These are phyloP conservation scores for Nothopassalora personata DNA, from an alignment of 2,329 filamentous ascomycete species.

Conservation along the genomic window DNA sequence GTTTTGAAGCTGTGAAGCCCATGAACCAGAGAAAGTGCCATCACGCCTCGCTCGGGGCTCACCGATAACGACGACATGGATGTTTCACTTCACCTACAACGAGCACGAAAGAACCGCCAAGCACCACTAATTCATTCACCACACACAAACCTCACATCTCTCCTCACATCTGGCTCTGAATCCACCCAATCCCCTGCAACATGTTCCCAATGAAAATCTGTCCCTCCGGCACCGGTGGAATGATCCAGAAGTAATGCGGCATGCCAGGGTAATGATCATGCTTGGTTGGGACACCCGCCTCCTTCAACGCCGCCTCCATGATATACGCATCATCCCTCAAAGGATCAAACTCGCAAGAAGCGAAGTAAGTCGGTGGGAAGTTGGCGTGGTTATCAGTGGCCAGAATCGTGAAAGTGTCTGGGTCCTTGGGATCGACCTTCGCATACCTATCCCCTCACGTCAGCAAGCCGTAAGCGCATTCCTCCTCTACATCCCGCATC, in stretches of 20 bases:
- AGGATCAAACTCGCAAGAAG: constrained; percentile 48
- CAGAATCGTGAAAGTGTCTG: constrained; percentile 18
- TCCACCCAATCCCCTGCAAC: constrained; percentile 18
- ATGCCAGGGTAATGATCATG: constrained; percentile 35
- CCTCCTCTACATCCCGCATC: neutral
- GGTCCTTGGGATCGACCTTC: constrained; percentile 20
- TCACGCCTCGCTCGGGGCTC: too few species aligned
- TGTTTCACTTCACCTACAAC: too few species aligned
- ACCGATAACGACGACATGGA: too few species aligned
- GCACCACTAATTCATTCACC: too few species aligned
- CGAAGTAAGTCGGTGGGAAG: constrained; percentile 46
- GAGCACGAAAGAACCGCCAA: too few species aligned
- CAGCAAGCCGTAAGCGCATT: neutral
- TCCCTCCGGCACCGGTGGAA: constrained; percentile 17
- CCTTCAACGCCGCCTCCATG: constrained; percentile 46
- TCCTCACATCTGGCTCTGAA: neutral
- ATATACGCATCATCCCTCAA: constrained; percentile 49
- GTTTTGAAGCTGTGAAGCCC: too few species aligned
- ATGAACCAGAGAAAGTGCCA: too few species aligned
- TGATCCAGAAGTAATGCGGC: constrained; percentile 36
- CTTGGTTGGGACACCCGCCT: constrained; percentile 40
- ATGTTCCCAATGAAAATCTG: constrained; percentile 15
- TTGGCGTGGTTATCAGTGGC: constrained; percentile 21
- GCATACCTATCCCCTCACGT: constrained; percentile 3
- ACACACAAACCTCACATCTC: too few species aligned